Evolutionary conservation across 2,329 filamentous ascomycete species (phyloP).

Genomic region (Fusarium nodosum): DNA sequence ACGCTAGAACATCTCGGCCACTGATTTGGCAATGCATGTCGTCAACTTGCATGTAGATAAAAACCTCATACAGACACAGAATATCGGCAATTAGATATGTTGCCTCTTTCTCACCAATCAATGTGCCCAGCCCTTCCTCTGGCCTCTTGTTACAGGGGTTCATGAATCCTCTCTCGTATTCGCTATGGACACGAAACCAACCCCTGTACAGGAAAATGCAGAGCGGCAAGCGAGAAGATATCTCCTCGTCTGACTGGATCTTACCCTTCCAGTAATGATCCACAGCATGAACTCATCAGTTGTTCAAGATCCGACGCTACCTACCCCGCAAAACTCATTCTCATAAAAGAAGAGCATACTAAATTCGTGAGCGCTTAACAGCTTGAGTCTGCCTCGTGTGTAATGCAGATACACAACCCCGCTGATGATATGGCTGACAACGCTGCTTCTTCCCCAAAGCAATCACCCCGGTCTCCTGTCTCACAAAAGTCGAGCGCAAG

Average conservation of each 20-base stretch:
- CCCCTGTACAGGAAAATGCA: neutral
- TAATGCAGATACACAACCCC: too few species aligned
- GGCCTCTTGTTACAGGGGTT: neutral
- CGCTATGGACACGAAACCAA: neutral
- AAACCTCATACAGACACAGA: neutral
- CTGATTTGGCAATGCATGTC: neutral
- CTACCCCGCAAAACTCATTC: neutral
- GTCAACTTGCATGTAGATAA: neutral
- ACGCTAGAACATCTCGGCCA: neutral
- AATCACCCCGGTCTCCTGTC: constrained; percentile 14
- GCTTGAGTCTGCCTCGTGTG: neutral
- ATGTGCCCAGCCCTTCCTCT: neutral
- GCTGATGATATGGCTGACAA: neutral
- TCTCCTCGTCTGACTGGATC: neutral
- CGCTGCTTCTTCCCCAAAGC: neutral
- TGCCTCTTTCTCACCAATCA: neutral
- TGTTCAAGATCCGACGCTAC: neutral
- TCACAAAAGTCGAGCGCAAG: neutral
- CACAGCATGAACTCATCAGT: neutral
- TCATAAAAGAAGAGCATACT: neutral
- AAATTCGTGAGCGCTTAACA: neutral
- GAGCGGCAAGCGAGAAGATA: neutral
- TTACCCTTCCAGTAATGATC: constrained; percentile 1
- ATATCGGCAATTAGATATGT: neutral
- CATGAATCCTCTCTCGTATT: neutral